A percentile compares a stretch with the other conserved stretches of the same genome.
These are phyloP conservation scores for Colletotrichum tamarilloi DNA, from an alignment of 2,329 filamentous ascomycete species.

Conservation along the genomic window DNA sequence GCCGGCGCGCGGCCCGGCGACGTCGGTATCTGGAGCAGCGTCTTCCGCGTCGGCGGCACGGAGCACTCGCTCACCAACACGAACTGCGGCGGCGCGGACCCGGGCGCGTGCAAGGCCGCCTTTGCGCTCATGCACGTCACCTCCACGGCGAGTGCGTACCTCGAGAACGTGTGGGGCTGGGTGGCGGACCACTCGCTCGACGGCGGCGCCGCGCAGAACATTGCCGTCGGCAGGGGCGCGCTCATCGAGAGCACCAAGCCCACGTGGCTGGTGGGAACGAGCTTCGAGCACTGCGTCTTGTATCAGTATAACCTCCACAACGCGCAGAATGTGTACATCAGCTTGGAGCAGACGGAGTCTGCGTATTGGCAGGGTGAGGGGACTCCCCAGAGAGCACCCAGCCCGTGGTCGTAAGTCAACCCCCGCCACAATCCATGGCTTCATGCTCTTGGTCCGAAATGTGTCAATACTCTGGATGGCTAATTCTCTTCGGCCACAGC, in stretches of 20 bases:
- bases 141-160: constrained; percentile 56
- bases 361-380: constrained; percentile 53
- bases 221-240: constrained; percentile 58
- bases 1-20: constrained; percentile 56
- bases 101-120: constrained; percentile 57
- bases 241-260: constrained; percentile 58
- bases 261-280: constrained; percentile 65
- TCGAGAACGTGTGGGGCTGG: constrained; percentile 65
- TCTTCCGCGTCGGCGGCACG: constrained; percentile 59
- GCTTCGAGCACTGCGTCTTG: constrained; percentile 61
- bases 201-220: constrained; percentile 49
- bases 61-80: constrained; percentile 50
- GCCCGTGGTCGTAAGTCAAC: constrained; percentile 47
- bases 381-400: constrained; percentile 48
- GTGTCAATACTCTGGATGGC: constrained; percentile 37
- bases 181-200: constrained; percentile 63
- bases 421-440: constrained; percentile 29
- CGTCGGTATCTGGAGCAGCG: constrained; percentile 61
- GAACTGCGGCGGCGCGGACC: constrained; percentile 47
- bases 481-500: constrained; percentile 21
- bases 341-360: constrained; percentile 58
- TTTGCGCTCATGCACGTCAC: constrained; percentile 62
- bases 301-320: constrained; percentile 64
- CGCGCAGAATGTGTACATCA: constrained; percentile 55
- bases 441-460: constrained; percentile 42